phyloP scores from a whole-genome alignment of 768 basidiomycete species.

The Lactifluus hygrophoroides region DNA sequence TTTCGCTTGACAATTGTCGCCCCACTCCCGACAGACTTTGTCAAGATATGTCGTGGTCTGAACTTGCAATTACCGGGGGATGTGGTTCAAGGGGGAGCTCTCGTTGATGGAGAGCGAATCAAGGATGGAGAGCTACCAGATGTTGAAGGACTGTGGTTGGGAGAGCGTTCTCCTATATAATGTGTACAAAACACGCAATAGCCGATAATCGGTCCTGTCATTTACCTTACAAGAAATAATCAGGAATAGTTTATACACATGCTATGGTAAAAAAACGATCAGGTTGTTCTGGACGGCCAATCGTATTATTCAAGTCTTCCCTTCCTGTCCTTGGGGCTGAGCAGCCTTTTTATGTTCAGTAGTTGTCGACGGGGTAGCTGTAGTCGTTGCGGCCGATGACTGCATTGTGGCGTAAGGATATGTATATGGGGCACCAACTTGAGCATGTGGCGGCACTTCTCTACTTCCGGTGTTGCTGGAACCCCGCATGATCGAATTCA shows the following conservation, averaged over 20 bases:
- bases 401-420: constrained; percentile 11
- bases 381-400: not conserved
- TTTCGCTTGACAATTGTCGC: constrained; percentile 17
- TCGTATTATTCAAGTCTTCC: not conserved
- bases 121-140: not conserved
- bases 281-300: not conserved
- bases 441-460: constrained; percentile 13
- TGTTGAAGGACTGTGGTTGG: constrained; percentile 14
- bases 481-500: constrained; percentile 60
- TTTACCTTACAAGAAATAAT: constrained; percentile 14
- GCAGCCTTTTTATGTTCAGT: constrained; percentile 2
- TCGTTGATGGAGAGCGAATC: constrained; percentile 9
- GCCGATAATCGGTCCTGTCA: not conserved
- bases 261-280: constrained; percentile 3
- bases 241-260: constrained; percentile 11
- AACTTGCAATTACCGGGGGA: not conserved
- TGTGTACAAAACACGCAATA: not conserved
- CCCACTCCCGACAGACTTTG: constrained; percentile 17
- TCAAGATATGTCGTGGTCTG: constrained; percentile 10
- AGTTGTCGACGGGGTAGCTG: not conserved
- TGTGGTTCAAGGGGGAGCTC: constrained; percentile 7
- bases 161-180: not conserved
- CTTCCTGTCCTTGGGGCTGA: constrained; percentile 6
- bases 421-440: constrained; percentile 19
- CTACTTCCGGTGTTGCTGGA: constrained; percentile 19